Base-by-base conservation (phyloP, 768 basidiomycete genomes). In the Fistulinella prunicolor region DNA sequence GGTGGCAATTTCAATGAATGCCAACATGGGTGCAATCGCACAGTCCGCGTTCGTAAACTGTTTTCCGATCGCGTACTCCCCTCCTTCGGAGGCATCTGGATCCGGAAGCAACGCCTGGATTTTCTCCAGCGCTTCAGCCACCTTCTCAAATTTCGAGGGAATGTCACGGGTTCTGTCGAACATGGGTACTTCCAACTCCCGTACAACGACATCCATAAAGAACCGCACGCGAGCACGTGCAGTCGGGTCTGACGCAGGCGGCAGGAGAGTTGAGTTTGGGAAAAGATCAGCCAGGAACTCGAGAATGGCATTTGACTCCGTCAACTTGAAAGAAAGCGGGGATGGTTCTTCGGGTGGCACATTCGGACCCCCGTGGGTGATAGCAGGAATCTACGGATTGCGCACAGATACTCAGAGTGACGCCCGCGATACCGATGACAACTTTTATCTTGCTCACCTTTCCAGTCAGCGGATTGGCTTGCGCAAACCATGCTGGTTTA, bases 401-500 rank as follows among this genome's bases (percentile, higher is more conserved):
- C n/a, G n/a, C n/a, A n/a, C 3, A 20, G 6, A 16, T 13, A 5
- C 5, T 34, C 9, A 12, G 32, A 34, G 13, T 16, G 6, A 6
- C 17, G 35, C 13, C 17, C 7, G 6, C 35, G 13, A 32, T 6
- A 19, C 12, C 6, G 17, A 19, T 7, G n/a, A 19, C 4, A 3
- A 36, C 30, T 32, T 32, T 3, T 29, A 12, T 1, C 5, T 17
- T 9, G 29, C 32, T 58, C 60, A 82, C 83, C 74, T 83, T 85
- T 65, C 77, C 77, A 2, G 53, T 55, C 0, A 76, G 76, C 0
- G 83, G 79, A 59, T 86, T 87, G 20, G 83, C 74, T 48, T 79
- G 71, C 0, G 77, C 70, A 57, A 82, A 85, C 83, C 83, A 85
- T 44, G 74, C 76, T 1, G 83, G 83, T 64, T 85, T 87, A 66